A percentile compares a stretch with the other conserved stretches of the same genome.
These are phyloP conservation scores for Trichoderma virens DNA, from an alignment of 495 filamentous ascomycete genomes.

Conservation along the genomic window DNA sequence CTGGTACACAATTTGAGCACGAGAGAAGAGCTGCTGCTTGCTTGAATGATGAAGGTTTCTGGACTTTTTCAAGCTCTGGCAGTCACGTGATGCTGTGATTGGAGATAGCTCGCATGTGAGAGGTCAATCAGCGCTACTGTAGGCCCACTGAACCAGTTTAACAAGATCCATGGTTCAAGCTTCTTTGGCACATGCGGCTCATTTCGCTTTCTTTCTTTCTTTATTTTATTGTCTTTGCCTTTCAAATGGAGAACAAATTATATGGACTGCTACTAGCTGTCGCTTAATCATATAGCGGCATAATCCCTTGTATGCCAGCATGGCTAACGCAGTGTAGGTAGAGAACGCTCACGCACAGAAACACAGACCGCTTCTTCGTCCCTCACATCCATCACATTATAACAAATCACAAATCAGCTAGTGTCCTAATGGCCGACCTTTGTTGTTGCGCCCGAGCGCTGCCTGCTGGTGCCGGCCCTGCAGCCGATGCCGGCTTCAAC, in stretches of 20 bases:
- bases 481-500: constrained; percentile 12
- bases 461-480: constrained; percentile 15
- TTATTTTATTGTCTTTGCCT: background rate
- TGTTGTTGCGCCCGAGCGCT: constrained; percentile 19
- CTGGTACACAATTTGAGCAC: background rate
- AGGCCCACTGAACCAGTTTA: constrained; percentile 2
- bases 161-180: background rate
- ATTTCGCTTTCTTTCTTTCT: background rate
- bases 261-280: background rate
- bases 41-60: background rate
- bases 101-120: constrained; percentile 4
- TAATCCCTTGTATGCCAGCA: background rate
- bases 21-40: background rate
- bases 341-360: background rate
- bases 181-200: too few relatives aligned
- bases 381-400: background rate
- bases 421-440: constrained; percentile 31
- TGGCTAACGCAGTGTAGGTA: background rate
- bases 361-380: background rate
- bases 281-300: background rate
- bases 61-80: background rate
- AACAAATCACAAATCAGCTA: constrained; percentile 28
- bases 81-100: background rate
- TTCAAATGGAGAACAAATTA: background rate
- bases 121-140: constrained; percentile 10